Conservation (phyloP, 371 early-diverging fungal genomes). For the Gilbertella persicaria region DNA sequence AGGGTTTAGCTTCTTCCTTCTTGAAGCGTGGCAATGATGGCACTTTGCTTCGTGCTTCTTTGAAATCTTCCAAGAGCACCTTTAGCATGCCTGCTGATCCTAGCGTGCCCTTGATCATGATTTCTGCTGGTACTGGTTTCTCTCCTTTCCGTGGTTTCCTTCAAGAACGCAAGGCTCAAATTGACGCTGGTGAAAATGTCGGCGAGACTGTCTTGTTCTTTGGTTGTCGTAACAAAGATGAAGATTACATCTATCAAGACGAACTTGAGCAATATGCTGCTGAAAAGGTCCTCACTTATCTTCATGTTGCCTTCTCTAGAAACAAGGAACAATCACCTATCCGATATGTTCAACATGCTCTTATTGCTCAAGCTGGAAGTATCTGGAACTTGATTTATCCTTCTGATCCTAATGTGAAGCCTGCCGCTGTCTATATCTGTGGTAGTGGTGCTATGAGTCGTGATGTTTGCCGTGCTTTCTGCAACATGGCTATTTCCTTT, state of each 20-base stretch:
- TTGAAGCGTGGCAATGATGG: conserved; percentile 16
- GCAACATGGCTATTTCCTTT: conserved; percentile 37
- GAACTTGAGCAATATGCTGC: conserved; percentile 61
- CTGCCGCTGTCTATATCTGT: conserved; percentile 43
- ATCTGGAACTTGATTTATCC: conserved; percentile 34
- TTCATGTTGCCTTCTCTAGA: conserved; percentile 77
- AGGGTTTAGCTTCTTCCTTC: conserved; percentile 46
- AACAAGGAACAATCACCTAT: conserved; percentile 25
- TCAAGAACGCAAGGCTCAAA: conserved; percentile 39
- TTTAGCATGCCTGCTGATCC: conserved; percentile 43
- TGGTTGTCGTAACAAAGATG: conserved; percentile 73
- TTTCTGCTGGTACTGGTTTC: conserved; percentile 80
- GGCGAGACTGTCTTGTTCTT: conserved; percentile 65
- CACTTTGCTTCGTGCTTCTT: conserved; percentile 24
- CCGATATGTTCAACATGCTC: conserved; percentile 49
- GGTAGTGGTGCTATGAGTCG: conserved; percentile 50
- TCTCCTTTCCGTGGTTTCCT: conserved; percentile 90
- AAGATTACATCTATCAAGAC: conserved; percentile 74
- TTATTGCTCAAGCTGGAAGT: conserved; percentile 36
- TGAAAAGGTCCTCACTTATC: conserved; percentile 49
- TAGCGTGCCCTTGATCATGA: conserved; percentile 54
- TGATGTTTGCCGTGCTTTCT: conserved; percentile 46
- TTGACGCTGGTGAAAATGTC: conserved; percentile 18
- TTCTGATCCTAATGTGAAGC: conserved; percentile 12
- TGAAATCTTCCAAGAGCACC: conserved; percentile 47